A percentile compares a stretch with the other conserved stretches of the same genome.
Evolutionary conservation across 306 rosid genomes (phyloP).

Genomic region (Dryas alaskensis): DNA sequence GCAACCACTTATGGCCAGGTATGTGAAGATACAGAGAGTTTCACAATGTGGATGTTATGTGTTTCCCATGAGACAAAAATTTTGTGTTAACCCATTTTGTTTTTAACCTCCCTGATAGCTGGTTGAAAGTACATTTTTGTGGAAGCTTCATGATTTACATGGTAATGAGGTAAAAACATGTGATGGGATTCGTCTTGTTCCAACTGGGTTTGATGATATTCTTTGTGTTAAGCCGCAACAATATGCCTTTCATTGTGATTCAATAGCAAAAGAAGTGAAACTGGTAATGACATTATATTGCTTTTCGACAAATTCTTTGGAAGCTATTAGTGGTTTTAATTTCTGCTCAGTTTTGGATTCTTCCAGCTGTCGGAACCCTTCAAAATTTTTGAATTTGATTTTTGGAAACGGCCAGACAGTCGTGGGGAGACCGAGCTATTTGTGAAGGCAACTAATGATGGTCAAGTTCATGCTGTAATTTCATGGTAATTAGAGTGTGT

Average conservation of each 20-base stretch:
- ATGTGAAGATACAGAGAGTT: background rate
- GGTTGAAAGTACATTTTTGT: slow-evolving; percentile 72
- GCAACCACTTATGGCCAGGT: slow-evolving; percentile 91
- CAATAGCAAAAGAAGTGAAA: slow-evolving; percentile 60
- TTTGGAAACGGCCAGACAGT: slow-evolving; percentile 97
- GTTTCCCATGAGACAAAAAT: background rate
- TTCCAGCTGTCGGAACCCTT: slow-evolving; percentile 97
- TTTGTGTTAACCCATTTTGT: background rate
- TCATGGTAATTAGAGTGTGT: slow-evolving; percentile 63
- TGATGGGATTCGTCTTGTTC: slow-evolving; percentile 67
- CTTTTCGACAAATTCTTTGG: slow-evolving; percentile 20
- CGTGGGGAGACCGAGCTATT: slow-evolving; percentile 51
- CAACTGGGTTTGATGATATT: slow-evolving; percentile 45
- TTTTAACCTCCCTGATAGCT: slow-evolving; percentile 37
- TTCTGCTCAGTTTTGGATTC: slow-evolving; percentile 50
- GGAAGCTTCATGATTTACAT: slow-evolving; percentile 73
- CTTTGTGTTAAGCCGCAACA: slow-evolving; percentile 62
- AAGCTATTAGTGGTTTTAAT: slow-evolving; percentile 27
- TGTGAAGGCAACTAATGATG: slow-evolving; percentile 62
- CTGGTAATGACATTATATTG: slow-evolving; percentile 45
- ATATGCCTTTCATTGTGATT: slow-evolving; percentile 69
- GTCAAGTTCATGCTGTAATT: slow-evolving; percentile 72
- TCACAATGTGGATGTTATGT: background rate
- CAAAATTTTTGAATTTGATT: slow-evolving; percentile 96
- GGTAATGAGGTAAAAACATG: slow-evolving; percentile 49